Evolutionary conservation across 2,329 filamentous ascomycete species (phyloP).

Genomic region (Sarocladium oryzae): DNA sequence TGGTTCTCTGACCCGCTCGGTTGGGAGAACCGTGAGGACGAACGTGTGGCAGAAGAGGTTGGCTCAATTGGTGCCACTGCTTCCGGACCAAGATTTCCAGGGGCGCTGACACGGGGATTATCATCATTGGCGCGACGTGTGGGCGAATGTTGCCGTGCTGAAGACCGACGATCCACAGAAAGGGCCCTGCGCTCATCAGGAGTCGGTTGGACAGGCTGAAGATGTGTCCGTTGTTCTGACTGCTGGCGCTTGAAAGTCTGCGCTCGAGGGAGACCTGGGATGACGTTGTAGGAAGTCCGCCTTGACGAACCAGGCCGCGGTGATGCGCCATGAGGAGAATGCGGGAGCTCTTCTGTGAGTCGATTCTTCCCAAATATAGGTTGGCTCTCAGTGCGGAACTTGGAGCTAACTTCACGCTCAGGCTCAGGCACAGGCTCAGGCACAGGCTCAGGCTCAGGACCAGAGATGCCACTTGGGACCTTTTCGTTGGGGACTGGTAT

Average conservation of each 20-base stretch:
- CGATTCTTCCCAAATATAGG: no score
- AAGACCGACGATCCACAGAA: slow-evolving; percentile 53
- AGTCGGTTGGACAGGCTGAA: slow-evolving; percentile 59
- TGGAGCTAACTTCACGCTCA: no score
- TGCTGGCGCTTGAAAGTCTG: slow-evolving; percentile 78
- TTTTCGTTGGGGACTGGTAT: not conserved
- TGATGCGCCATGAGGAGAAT: not conserved
- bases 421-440: not conserved
- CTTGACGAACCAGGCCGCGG: not conserved
- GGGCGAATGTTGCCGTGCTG: slow-evolving; percentile 22
- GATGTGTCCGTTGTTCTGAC: slow-evolving; percentile 69
- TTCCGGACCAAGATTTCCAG: slow-evolving; percentile 30
- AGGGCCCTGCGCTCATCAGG: slow-evolving; percentile 63
- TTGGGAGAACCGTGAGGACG: not conserved
- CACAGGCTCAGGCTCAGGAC: not conserved
- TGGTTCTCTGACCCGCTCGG: not conserved
- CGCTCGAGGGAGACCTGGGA: slow-evolving; percentile 68
- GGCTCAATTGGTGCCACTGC: not conserved
- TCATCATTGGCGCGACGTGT: slow-evolving; percentile 15
- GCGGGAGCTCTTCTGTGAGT: not conserved
- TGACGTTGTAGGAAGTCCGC: slow-evolving; percentile 53
- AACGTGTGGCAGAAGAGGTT: not conserved
- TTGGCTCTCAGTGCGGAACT: no score
- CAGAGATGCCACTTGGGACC: not conserved
- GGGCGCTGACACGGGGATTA: slow-evolving; percentile 41